Conservation (phyloP, 768 basidiomycete genomes). For the Leccinum incarnatum region DNA sequence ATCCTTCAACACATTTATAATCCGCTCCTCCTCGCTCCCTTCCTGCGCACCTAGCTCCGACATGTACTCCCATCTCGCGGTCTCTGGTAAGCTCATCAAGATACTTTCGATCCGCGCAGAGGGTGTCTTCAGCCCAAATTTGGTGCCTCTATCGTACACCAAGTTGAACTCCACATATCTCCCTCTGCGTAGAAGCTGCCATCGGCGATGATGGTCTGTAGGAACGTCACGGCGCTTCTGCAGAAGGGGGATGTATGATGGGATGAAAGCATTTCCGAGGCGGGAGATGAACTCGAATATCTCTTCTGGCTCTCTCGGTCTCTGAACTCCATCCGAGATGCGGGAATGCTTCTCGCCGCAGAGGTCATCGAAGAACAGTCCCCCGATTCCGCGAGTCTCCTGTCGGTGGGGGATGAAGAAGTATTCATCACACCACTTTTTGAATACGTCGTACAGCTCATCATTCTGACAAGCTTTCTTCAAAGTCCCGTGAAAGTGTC, state of each 20-base stretch:
- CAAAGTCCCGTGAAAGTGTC: conserved; percentile 81
- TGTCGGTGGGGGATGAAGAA: conserved; percentile 87
- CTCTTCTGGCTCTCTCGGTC: conserved; percentile 59
- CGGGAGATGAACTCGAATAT: conserved; percentile 75
- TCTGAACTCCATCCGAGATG: conserved; percentile 42
- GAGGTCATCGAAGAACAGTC: conserved; percentile 96
- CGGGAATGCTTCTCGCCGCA: conserved; percentile 62
- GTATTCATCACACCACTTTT: conserved; percentile 97
- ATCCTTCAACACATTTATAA: conserved; percentile 58
- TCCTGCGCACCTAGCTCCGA: conserved; percentile 62
- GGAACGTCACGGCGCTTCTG: conserved; percentile 54
- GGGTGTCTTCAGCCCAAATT: conserved; percentile 81
- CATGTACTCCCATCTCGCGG: conserved; percentile 89
- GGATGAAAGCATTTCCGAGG: conserved; percentile 79
- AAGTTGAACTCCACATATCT: conserved; percentile 96
- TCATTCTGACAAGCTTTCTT: conserved; percentile 75
- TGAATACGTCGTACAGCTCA: conserved; percentile 74
- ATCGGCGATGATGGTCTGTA: conserved; percentile 71
- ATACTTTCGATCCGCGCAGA: conserved; percentile 89
- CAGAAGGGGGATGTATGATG: conserved; percentile 89
- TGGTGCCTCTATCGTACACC: conserved; percentile 83
- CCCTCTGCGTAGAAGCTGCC: conserved; percentile 90
- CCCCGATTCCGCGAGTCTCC: conserved; percentile 88
- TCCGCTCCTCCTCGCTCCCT: conserved; percentile 62
- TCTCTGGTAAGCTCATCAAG: conserved; percentile 85